Evolutionary conservation across 2,329 filamentous ascomycete genomes (phyloP).

Genomic region (Pleoardoris graminearum): DNA sequence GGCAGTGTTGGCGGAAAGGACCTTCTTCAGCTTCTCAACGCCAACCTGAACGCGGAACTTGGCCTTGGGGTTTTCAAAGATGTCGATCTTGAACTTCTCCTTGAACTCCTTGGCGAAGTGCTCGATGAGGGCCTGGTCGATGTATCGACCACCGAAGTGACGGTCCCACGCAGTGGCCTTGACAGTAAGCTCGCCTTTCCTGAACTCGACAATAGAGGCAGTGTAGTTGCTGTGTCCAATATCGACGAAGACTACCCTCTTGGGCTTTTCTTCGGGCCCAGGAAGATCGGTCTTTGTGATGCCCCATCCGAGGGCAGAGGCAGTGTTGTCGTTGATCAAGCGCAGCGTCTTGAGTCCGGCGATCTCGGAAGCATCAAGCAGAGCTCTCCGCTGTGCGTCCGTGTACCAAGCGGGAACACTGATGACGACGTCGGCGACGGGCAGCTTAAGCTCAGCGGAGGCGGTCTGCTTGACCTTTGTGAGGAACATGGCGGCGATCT

Average conservation of each 20-base stretch:
- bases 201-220: slow-evolving; percentile 91
- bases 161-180: slow-evolving; percentile 91
- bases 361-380: slow-evolving; percentile 91
- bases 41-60: slow-evolving; percentile 82
- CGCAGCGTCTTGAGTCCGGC: slow-evolving; percentile 90
- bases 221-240: slow-evolving; percentile 97
- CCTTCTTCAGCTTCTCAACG: slow-evolving; percentile 98
- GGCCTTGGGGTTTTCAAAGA: slow-evolving; percentile 87
- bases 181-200: slow-evolving; percentile 93
- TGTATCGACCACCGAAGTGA: slow-evolving; percentile 96
- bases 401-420: slow-evolving; percentile 97
- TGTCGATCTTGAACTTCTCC: slow-evolving; percentile 97
- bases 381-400: slow-evolving; percentile 83
- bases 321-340: slow-evolving; percentile 97
- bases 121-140: slow-evolving; percentile 92
- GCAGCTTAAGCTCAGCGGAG: slow-evolving; percentile 81
- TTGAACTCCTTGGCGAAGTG: slow-evolving; percentile 96
- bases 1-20: slow-evolving; percentile 90
- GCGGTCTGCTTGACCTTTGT: slow-evolving; percentile 92
- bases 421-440: slow-evolving; percentile 90
- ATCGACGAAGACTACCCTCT: slow-evolving; percentile 88
- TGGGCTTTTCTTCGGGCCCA: slow-evolving; percentile 83
- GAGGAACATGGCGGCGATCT: slow-evolving; percentile 93
- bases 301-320: slow-evolving; percentile 91
- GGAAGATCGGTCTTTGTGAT: slow-evolving; percentile 98